These are phyloP conservation scores for Entomortierella lignicola DNA, from an alignment of 192 early-diverging fungal species.

Conservation along the genomic window DNA sequence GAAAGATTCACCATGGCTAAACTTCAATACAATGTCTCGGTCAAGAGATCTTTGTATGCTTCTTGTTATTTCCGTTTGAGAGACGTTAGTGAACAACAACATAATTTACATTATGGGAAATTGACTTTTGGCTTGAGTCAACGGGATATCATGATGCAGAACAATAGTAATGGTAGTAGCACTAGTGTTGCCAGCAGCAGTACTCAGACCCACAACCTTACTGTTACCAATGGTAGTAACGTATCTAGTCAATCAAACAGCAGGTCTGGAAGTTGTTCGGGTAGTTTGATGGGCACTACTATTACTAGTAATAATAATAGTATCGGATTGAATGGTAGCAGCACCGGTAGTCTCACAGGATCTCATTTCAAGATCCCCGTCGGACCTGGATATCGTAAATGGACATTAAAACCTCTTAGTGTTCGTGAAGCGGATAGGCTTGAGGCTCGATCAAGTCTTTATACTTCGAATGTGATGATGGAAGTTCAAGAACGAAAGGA, in stretches of 20 bases:
- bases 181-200: not conserved
- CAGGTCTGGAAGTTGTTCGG: conserved; percentile 5
- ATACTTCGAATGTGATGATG: conserved; percentile 44
- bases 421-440: conserved; percentile 46
- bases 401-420: conserved; percentile 46
- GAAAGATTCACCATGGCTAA: conserved; percentile 73
- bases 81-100: conserved; percentile 55
- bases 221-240: too few species aligned
- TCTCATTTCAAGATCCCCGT: conserved; percentile 31
- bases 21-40: conserved; percentile 73
- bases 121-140: conserved; percentile 42
- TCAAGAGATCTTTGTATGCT: conserved; percentile 74
- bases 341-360: not conserved
- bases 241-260: not conserved
- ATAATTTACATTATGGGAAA: conserved; percentile 35
- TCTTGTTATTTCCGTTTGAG: conserved; percentile 72
- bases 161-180: too few species aligned
- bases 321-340: not conserved
- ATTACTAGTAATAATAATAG: too few species aligned
- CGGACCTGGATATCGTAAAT: conserved; percentile 47
- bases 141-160: conserved; percentile 5
- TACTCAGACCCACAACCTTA: too few species aligned
- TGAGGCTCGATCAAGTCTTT: conserved; percentile 38
- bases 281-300: conserved; percentile 12
- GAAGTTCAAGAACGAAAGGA: conserved; percentile 42